Evolutionary conservation across 257 asterid species (phyloP), one percentile per base, ranked within the genome.

Genomic region (Capsicum baccatum): DNA sequence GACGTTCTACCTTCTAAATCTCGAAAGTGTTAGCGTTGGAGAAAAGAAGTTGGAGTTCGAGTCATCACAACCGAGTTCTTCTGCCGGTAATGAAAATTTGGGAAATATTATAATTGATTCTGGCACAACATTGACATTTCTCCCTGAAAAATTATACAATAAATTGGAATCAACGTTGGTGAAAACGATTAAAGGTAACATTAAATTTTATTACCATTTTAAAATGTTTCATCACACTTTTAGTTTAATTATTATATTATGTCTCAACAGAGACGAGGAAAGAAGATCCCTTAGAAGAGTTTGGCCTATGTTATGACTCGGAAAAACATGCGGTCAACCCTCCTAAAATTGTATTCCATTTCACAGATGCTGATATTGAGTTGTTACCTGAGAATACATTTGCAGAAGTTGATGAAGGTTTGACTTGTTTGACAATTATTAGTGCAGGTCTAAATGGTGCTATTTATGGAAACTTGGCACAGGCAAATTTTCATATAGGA

Each of bases 81-180:
- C 44, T 16, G 55, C 56, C 3, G 0, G 14, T 2, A 47, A 8
- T 0, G 21, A 8, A 0, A 82, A 19, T 3, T 69, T 87, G 12
- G 93, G 92, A 0, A 91, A 94, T 80, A 89, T 94, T 3, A 85
- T 94, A 14, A 87, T 94, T 15, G 97, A 94, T 80, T 94, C 97
- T 0, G 97, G 95, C 7, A 91, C 97, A 4, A 89, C 93, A 1
- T 26, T 92, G 67, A 91, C 93, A 0, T 84, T 74, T 35, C 37
- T 94, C 12, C 93, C 94, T 0, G 0, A 21, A 1, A 83, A 84
- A 0, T 6, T 91, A 0, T 91, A 90, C 86, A 13, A 54, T 0
- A 85, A 71, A 4, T n/a, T 94, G 37, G 91, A 87, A 33, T 42
- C 88, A 2, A 63, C 84, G 0, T 1, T 89, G 17, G 78, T 2